Conservation (phyloP, 1,139 yeast species). For the Pichiaceae sp. region DNA sequence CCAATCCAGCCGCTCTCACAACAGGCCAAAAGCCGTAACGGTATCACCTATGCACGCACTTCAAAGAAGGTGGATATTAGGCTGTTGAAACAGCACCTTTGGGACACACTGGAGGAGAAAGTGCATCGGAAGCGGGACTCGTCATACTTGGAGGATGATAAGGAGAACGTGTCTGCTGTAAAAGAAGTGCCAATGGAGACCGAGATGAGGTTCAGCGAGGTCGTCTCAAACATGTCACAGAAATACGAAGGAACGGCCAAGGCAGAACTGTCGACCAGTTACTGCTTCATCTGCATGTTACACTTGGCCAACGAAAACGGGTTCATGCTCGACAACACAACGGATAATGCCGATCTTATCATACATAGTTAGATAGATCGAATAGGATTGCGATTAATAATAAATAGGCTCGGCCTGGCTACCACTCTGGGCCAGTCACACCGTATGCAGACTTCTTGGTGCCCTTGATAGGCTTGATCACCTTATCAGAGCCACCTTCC, state of each 20-base stretch:
- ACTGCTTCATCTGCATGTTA: constrained; percentile 46
- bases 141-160: constrained; percentile 8
- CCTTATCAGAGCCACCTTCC: constrained; percentile 66
- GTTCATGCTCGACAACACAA: constrained; percentile 32
- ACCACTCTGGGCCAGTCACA: constrained; percentile 75
- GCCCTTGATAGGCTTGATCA: constrained; percentile 60
- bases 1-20: constrained; percentile 9
- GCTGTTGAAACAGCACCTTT: constrained; percentile 43
- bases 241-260: constrained; percentile 35
- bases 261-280: constrained; percentile 44
- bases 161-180: constrained; percentile 1
- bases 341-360: constrained; percentile 34
- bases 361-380: constrained; percentile 22
- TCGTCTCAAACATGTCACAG: constrained; percentile 31
- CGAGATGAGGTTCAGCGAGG: constrained; percentile 19
- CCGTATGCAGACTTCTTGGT: constrained; percentile 65
- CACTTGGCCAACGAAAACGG: constrained; percentile 52
- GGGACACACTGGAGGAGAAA: constrained; percentile 33
- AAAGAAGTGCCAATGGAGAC: background rate
- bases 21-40: constrained; percentile 3
- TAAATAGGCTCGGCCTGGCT: constrained; percentile 8
- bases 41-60: constrained; percentile 41
- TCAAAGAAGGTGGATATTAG: constrained; percentile 50
- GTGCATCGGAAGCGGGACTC: constrained; percentile 11
- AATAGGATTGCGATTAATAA: background rate